Base-by-base conservation (phyloP, 2,329 filamentous ascomycete genomes). In the Mycocentrospora acerina region DNA sequence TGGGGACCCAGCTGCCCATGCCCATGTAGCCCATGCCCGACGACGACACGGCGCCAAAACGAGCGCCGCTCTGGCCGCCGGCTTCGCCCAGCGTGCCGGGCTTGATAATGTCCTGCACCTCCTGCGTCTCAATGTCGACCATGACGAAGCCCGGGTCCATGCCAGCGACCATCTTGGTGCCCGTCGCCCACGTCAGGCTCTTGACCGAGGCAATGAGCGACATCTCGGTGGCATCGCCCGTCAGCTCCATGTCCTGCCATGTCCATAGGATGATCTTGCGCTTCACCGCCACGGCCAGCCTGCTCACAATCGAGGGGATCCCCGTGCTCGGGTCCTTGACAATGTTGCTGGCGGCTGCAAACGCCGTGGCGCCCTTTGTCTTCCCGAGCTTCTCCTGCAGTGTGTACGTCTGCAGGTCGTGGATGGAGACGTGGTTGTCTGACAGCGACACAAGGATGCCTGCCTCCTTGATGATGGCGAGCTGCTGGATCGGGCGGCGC, bases 1-100 rank as follows among this genome's bases (percentile, higher is more conserved):
- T 94, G 2, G 93, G 91, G 39, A 91, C 88, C 73, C 90, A 93
- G 28, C 88, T 87, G 33, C 88, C 90, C 62, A 97, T 83, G 1
- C 91, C 91, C 80, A 97, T 95, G 62, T 97, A 97, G 29, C 90
- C 90, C 89, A 97, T 96, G 32, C 89, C 88, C 7, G 85, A 86
- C 37, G 84, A 86, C 43, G 85, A 86, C 46, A 91, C 84, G 2
- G 88, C 86, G 5, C 89, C 89, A 52, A 96, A 91, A 25, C 90
- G 80, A 38, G 82, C 83, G 2, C 79, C 81, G 51, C 87, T 83
- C 57, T 80, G 75, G 5, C 77, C 76, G 16, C 81, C 76, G 7
- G 78, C 76, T 16, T 84, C 84, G 9, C 82, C 84, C 39, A 86
- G 80, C 28, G 81, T 80, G 24, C 87, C 85, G 0, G 87, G 84